Base-by-base conservation (phyloP, 2,329 filamentous ascomycete species). In the Aphanocladium album region DNA sequence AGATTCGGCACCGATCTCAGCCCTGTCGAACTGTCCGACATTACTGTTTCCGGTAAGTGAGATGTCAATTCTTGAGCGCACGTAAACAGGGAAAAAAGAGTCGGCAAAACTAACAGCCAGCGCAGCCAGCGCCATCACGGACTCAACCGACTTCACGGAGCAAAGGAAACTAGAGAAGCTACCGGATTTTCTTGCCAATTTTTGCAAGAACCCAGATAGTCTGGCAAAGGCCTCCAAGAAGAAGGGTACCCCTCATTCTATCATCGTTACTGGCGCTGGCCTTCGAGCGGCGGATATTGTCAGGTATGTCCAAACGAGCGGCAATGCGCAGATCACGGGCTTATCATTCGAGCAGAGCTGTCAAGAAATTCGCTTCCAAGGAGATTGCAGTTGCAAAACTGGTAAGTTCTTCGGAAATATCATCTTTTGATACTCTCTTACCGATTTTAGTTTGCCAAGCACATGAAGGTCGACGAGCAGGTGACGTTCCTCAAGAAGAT, bases 381-480 rank as follows among this genome's bases (percentile, higher is more conserved):
- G 86, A 91, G 9, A 86, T 83, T 54, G 83, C 85, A 50, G 87
- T 99, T 1, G 89, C 90, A 2, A 99, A 99, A 74, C 79, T 99
- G 69, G 83, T 84, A 71, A 64, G 76, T 67, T 3, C 16, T 30
- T 49, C 25, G 8, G 16, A 45, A 41, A 64, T 66, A 19, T 68
- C 62, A 11, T 35, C 5, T 8, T 14, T 21, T 35, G 5, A 19
- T 2, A 35, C 0, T 19, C 43, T 45, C 61, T 62, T 2, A 62
- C 39, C n/a, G 2, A 4, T 11, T 35, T 3, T 57, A 85, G 71
- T 99, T 99, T 74, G 93, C 95, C 35, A 99, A 99, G 74, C 95
- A 99, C 73, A 96, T 99, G 79, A 99, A 99, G 76, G 76, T 99
- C 12, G 85, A 90, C 57, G 93, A 98, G 68, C 90, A 93, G 37